phyloP scores from a whole-genome alignment of 164 flowering plant genomes.

The Cinnamomum micranthum region DNA sequence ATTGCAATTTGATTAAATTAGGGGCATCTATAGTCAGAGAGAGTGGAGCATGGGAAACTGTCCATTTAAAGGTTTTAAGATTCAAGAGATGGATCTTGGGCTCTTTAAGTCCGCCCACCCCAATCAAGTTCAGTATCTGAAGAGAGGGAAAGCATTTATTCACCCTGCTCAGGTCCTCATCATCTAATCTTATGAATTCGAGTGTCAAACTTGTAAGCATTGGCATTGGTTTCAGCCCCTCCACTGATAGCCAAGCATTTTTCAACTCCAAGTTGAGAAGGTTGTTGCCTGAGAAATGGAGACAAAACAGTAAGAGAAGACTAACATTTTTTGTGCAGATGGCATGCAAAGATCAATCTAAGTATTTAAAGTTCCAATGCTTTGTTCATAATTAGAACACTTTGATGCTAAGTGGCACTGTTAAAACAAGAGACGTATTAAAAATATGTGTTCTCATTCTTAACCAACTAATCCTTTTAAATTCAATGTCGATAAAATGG shows the following conservation, averaged over 20 bases:
- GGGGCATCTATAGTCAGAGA: constrained; percentile 38
- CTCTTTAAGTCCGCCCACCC: constrained; percentile 45
- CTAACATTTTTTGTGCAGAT: too few species aligned
- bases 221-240: constrained; percentile 37
- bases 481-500: too few species aligned
- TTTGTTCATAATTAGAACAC: neutral
- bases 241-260: constrained; percentile 59
- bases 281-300: constrained; percentile 26
- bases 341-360: neutral
- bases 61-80: constrained; percentile 42
- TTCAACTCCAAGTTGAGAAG: constrained; percentile 34
- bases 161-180: constrained; percentile 40
- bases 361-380: neutral
- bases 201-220: constrained; percentile 41
- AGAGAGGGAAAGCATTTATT: constrained; percentile 41
- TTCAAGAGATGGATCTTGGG: constrained; percentile 39
- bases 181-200: constrained; percentile 42
- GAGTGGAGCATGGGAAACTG: constrained; percentile 36
- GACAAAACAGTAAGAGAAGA: neutral
- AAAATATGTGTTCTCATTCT: too few species aligned
- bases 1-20: constrained; percentile 27
- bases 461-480: too few species aligned
- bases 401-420: neutral
- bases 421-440: too few species aligned
- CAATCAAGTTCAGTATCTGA: constrained; percentile 33